These are phyloP conservation scores for Clarireedia hainanense DNA, from an alignment of 2,329 filamentous ascomycete species.

Conservation along the genomic window DNA sequence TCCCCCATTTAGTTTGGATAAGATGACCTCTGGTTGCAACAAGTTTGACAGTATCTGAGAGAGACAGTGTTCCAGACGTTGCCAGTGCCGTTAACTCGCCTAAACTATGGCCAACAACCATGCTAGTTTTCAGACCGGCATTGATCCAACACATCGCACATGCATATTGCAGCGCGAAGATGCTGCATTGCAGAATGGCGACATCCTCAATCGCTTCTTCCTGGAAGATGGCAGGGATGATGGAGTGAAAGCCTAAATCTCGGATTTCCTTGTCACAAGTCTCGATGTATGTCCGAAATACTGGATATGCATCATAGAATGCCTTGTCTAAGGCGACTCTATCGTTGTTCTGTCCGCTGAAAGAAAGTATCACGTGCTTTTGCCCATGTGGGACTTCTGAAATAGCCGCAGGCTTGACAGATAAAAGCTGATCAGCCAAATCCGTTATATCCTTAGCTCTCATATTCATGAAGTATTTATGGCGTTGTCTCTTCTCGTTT, in stretches of 20 bases:
- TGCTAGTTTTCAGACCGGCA: constrained; percentile 7
- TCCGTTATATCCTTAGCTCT: background rate
- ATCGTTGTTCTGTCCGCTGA: constrained; percentile 16
- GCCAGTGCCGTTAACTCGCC: constrained; percentile 33
- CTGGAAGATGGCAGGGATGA: constrained; percentile 16
- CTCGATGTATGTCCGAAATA: constrained; percentile 13
- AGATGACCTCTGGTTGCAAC: constrained; percentile 28
- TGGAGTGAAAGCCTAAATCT: constrained; percentile 5
- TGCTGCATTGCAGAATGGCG: constrained; percentile 10
- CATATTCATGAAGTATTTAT: background rate
- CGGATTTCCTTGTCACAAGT: constrained; percentile 7
- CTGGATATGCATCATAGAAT: background rate
- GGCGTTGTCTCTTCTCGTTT: background rate
- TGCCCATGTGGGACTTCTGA: background rate
- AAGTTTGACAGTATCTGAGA: constrained; percentile 14
- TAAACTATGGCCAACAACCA: constrained; percentile 33
- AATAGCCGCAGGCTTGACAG: constrained; percentile 36
- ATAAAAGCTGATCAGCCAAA: background rate
- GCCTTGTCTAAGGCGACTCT: constrained; percentile 8
- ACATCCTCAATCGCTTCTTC: constrained; percentile 4
- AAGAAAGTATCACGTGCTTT: constrained; percentile 31
- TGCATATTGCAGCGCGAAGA: constrained; percentile 18
- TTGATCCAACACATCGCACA: constrained; percentile 16
- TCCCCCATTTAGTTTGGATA: constrained; percentile 16
- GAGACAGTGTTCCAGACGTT: constrained; percentile 17